These are phyloP conservation scores for Piloderma croceum DNA, from an alignment of 768 basidiomycete species.

Conservation along the genomic window DNA sequence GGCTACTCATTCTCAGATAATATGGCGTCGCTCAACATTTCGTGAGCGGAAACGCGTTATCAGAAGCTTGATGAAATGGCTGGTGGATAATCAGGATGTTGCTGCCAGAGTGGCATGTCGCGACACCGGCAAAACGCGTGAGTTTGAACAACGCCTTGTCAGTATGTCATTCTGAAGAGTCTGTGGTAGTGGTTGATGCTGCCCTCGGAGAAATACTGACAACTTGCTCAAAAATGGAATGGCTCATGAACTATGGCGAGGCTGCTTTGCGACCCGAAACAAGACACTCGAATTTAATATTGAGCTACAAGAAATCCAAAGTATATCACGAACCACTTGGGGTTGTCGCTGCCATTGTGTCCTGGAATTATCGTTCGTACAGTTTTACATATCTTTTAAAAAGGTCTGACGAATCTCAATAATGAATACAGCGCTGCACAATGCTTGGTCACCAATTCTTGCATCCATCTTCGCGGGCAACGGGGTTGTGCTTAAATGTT, in stretches of 20 bases:
- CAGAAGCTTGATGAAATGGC: slow-evolving; percentile 85
- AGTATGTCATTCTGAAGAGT: not conserved
- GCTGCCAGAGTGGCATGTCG: slow-evolving; percentile 86
- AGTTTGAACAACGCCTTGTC: slow-evolving; percentile 23
- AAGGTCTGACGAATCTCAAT: not conserved
- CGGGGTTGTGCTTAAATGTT: slow-evolving; percentile 84
- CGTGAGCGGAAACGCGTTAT: slow-evolving; percentile 76
- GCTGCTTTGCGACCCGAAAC: slow-evolving; percentile 65
- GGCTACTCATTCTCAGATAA: slow-evolving; percentile 61
- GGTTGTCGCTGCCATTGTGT: slow-evolving; percentile 87
- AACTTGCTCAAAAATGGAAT: slow-evolving; percentile 93
- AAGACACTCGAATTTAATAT: slow-evolving; percentile 58
- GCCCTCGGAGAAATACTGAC: slow-evolving; percentile 91
- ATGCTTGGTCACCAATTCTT: slow-evolving; percentile 89
- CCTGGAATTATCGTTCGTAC: slow-evolving; percentile 86
- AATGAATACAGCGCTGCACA: slow-evolving; percentile 76
- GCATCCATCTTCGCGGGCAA: slow-evolving; percentile 91
- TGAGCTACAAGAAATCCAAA: slow-evolving; percentile 71
- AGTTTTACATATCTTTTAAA: not conserved
- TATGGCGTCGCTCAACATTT: slow-evolving; percentile 76
- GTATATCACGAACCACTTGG: slow-evolving; percentile 90
- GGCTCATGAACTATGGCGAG: slow-evolving; percentile 85
- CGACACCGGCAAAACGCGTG: slow-evolving; percentile 93
- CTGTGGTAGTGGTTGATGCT: slow-evolving; percentile 75
- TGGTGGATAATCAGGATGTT: slow-evolving; percentile 82